Evolutionary conservation across 257 asterid genomes (phyloP).

Genomic region (Anisodus acutangulus): DNA sequence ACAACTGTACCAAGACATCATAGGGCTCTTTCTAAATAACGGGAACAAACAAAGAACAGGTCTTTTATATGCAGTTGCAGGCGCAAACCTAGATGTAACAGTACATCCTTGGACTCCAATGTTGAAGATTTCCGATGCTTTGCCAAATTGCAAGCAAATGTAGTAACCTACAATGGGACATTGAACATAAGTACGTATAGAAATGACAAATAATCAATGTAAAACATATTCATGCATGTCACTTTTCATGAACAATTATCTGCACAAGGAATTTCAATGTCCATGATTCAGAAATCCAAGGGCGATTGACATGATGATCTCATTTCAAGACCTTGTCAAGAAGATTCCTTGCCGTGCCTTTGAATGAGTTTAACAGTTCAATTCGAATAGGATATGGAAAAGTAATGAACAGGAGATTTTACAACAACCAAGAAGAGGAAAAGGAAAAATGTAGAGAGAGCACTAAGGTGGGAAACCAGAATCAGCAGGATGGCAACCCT

Average conservation of each 20-base stretch:
- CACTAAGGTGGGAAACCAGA: slow-evolving; percentile 1
- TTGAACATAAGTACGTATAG: not conserved
- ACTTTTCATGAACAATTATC: slow-evolving; percentile 7
- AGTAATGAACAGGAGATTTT: not conserved
- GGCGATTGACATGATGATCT: not conserved
- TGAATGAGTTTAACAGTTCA: not conserved
- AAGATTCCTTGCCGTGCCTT: not conserved
- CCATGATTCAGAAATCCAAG: not conserved
- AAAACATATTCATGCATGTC: not conserved
- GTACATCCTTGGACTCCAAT: slow-evolving; percentile 84
- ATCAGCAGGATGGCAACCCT: not conserved
- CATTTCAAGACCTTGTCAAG: not conserved
- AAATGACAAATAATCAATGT: slow-evolving; percentile 13
- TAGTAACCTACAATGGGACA: slow-evolving; percentile 59
- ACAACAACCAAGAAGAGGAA: not conserved
- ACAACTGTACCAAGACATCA: not conserved
- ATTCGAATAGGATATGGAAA: not conserved
- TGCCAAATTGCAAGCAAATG: slow-evolving; percentile 86
- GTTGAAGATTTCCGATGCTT: slow-evolving; percentile 96
- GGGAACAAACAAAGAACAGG: not conserved
- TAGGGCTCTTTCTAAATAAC: not conserved
- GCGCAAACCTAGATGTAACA: slow-evolving; percentile 91
- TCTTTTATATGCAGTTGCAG: slow-evolving; percentile 28
- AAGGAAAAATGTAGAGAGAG: not conserved
- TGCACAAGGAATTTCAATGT: not conserved